phyloP scores from a whole-genome alignment of 2,329 filamentous ascomycete species.

The Ambrosiella cleistominuta region DNA sequence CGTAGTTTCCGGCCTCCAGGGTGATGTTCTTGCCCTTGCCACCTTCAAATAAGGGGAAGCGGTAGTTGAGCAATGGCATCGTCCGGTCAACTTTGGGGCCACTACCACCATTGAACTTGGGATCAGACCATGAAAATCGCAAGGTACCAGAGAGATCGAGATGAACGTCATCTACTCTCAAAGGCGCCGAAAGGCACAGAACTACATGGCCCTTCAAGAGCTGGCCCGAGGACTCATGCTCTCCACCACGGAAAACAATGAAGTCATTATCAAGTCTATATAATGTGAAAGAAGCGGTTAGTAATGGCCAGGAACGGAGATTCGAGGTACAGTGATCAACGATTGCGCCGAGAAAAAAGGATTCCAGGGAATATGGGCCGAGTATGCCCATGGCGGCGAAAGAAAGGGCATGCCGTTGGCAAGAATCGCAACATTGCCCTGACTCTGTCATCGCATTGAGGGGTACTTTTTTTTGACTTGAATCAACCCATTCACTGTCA shows the following conservation, averaged over 20 bases:
- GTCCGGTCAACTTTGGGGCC: slow-evolving; percentile 40
- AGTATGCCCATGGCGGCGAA: background rate
- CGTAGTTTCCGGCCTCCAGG: slow-evolving; percentile 59
- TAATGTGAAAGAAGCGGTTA: background rate
- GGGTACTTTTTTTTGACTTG: background rate
- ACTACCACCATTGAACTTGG: slow-evolving; percentile 3
- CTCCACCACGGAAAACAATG: slow-evolving; percentile 57
- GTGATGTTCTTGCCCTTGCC: slow-evolving; percentile 37
- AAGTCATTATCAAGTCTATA: slow-evolving; percentile 59
- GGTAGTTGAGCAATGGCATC: slow-evolving; percentile 46
- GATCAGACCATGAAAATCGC: slow-evolving; percentile 27
- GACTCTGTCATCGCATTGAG: background rate
- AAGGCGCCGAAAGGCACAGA: slow-evolving; percentile 49
- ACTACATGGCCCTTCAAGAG: slow-evolving; percentile 57
- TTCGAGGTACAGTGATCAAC: background rate
- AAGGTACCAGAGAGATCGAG: slow-evolving; percentile 54
- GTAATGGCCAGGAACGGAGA: background rate
- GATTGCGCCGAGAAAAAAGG: background rate
- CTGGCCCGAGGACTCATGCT: slow-evolving; percentile 60
- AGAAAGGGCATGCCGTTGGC: background rate
- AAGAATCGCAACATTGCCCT: no score
- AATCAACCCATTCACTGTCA: background rate
- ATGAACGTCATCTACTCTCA: slow-evolving; percentile 57
- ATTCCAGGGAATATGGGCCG: background rate
- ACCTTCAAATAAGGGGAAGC: slow-evolving; percentile 49